These are phyloP conservation scores for Sporisorium exsertum DNA, from an alignment of 1,284 basidiomycete species.

Conservation along the genomic window DNA sequence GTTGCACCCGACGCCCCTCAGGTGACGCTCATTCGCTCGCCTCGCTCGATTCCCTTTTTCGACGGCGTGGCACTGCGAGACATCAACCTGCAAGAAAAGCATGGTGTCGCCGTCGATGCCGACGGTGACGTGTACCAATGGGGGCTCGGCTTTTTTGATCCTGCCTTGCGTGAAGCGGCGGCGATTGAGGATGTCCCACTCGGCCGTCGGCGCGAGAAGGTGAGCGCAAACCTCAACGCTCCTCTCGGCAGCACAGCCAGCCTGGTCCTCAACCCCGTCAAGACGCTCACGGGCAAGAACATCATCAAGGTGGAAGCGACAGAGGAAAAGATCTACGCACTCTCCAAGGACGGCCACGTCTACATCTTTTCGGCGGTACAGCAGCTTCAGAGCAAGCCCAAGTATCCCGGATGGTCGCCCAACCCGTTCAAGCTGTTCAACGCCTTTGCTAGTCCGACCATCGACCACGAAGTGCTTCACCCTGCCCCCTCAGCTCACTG, in stretches of 20 bases:
- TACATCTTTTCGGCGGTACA: constrained; percentile 62
- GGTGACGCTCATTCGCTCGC: constrained; percentile 52
- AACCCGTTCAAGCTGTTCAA: constrained; percentile 59
- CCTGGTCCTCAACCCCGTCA: constrained; percentile 45
- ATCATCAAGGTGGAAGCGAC: constrained; percentile 63
- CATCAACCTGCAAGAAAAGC: constrained; percentile 60
- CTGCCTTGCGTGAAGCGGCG: constrained; percentile 38
- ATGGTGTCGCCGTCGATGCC: constrained; percentile 69
- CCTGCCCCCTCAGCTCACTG: constrained; percentile 39
- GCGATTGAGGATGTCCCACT: constrained; percentile 58
- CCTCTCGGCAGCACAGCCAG: constrained; percentile 39
- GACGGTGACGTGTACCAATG: constrained; percentile 76
- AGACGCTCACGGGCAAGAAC: constrained; percentile 64
- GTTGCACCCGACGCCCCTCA: constrained; percentile 58
- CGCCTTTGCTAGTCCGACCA: constrained; percentile 33
- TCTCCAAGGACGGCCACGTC: constrained; percentile 62
- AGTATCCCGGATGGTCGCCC: constrained; percentile 39
- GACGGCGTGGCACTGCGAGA: constrained; percentile 66
- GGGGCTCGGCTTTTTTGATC: constrained; percentile 67
- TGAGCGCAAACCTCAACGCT: constrained; percentile 43
- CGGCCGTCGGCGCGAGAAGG: constrained; percentile 49
- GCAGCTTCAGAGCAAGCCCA: constrained; percentile 39
- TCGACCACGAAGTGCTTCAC: constrained; percentile 55
- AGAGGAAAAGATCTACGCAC: constrained; percentile 63
- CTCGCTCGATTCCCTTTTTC: constrained; percentile 61